phyloP scores from a whole-genome alignment of 2,329 filamentous ascomycete genomes.

The Trichoderma pleuroti region DNA sequence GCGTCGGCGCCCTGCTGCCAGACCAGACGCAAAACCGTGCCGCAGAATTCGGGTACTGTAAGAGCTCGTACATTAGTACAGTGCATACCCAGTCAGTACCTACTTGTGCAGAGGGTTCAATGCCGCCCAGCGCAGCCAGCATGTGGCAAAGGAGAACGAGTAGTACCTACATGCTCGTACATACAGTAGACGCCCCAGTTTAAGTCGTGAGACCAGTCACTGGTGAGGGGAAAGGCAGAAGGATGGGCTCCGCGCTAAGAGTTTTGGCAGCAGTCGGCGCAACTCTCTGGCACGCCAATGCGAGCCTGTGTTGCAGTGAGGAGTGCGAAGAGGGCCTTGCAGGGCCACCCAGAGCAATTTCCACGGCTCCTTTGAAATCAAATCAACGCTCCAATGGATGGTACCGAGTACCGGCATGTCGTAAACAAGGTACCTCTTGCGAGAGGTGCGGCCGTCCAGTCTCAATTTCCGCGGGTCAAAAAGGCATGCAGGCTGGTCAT shows the following conservation, averaged over 20 bases:
- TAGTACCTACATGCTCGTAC: too few relatives aligned
- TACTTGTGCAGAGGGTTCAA: not conserved
- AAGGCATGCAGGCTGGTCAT: not conserved
- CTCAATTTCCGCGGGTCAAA: not conserved
- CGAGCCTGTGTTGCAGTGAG: conserved; percentile 17
- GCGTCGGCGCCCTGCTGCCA: not conserved
- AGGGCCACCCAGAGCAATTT: conserved; percentile 3
- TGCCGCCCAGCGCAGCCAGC: not conserved
- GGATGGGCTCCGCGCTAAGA: conserved; percentile 15
- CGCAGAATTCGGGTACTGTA: not conserved
- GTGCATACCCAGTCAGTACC: not conserved
- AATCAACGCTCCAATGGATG: not conserved
- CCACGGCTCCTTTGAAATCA: not conserved
- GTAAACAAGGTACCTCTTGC: not conserved
- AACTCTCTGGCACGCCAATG: conserved; percentile 19
- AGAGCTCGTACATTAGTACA: not conserved
- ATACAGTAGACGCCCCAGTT: conserved; percentile 1
- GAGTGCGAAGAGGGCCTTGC: not conserved
- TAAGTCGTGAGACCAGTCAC: conserved; percentile 10
- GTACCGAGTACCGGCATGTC: not conserved
- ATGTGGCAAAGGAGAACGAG: not conserved
- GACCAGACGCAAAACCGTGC: not conserved
- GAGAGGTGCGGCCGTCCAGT: not conserved
- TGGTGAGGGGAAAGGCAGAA: conserved; percentile 3
- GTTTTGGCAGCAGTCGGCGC: conserved; percentile 13